phyloP scores from a whole-genome alignment of 2,329 filamentous ascomycete genomes.

The Triangularia verruculosa region DNA sequence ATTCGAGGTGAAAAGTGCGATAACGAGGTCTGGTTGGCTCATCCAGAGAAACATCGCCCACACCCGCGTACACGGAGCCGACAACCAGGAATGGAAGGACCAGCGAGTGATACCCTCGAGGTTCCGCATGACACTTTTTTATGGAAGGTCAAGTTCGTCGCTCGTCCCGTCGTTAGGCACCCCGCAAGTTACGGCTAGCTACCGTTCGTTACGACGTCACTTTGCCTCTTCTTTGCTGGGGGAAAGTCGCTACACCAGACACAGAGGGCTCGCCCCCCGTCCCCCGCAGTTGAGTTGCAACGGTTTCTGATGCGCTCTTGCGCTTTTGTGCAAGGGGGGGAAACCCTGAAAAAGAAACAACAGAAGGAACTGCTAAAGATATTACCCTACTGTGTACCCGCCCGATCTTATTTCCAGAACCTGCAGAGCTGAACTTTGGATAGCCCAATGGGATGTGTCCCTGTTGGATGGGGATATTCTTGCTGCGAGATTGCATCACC shows the following conservation, averaged over 20 bases:
- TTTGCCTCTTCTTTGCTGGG: background rate
- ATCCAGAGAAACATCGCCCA: background rate
- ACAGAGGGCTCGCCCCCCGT: background rate
- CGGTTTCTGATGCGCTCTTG: background rate
- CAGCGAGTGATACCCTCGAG: background rate
- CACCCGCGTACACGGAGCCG: background rate
- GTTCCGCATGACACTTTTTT: too few relatives aligned
- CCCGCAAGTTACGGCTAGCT: background rate
- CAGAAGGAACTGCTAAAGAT: background rate
- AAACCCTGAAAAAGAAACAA: background rate
- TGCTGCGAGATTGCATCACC: background rate
- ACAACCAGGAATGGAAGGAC: background rate
- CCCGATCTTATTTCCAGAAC: background rate
- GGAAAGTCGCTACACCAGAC: background rate
- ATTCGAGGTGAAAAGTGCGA: background rate
- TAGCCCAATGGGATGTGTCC: background rate
- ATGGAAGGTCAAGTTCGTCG: too few relatives aligned
- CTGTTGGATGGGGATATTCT: background rate
- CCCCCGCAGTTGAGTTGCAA: background rate
- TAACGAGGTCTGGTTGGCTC: background rate
- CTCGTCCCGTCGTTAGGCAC: too few relatives aligned
- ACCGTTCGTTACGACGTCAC: background rate
- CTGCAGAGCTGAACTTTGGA: background rate
- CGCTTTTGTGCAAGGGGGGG: too few relatives aligned
- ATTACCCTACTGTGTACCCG: background rate